Percentiles rank a stretch among this genome's conserved stretches.
Evolutionary conservation across 2,329 filamentous ascomycete species (phyloP).

Genomic region (Trichoderma brevicompactum): DNA sequence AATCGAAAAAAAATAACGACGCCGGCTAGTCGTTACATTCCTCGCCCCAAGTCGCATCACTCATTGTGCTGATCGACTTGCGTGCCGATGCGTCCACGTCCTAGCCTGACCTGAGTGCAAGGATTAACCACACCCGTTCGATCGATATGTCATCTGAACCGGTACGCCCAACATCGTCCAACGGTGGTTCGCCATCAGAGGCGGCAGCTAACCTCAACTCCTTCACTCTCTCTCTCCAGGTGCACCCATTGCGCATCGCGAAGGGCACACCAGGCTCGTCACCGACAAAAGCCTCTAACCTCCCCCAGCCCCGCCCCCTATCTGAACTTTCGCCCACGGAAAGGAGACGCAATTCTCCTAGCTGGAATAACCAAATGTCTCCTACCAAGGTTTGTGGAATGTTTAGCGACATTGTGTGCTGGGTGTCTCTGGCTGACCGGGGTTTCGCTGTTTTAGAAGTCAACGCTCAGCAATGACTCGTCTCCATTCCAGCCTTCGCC

Average conservation of each 20-base stretch:
- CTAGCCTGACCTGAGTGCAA: conserved; percentile 31
- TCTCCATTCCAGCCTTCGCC: conserved; percentile 88
- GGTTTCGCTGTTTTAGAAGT: conserved; percentile 58
- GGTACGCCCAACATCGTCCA: conserved; percentile 39
- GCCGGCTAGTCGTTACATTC: conserved; percentile 40
- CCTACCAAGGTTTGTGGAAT: conserved; percentile 46
- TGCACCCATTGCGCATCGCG: conserved; percentile 79
- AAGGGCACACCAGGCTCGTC: conserved; percentile 66
- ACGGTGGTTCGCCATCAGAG: conserved; percentile 4
- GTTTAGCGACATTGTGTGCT: conserved; percentile 11
- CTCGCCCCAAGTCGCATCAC: conserved; percentile 33
- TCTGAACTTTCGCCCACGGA: conserved; percentile 88
- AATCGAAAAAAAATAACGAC: conserved; percentile 6
- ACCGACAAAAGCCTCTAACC: conserved; percentile 65
- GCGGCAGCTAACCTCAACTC: conserved; percentile 11
- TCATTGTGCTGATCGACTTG: conserved; percentile 32
- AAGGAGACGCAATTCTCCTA: conserved; percentile 88
- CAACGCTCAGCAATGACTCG: conserved; percentile 70
- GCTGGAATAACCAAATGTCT: conserved; percentile 69
- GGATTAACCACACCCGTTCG: conserved; percentile 30
- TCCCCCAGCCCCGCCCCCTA: conserved; percentile 71
- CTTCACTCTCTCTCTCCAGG: conserved; percentile 49
- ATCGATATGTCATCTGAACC: conserved; percentile 46
- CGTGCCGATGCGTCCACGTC: conserved; percentile 43
- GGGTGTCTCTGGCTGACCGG: conserved; percentile 28